These are phyloP conservation scores for Cinnamomum micranthum DNA, from an alignment of 164 flowering plant species.

Conservation along the genomic window DNA sequence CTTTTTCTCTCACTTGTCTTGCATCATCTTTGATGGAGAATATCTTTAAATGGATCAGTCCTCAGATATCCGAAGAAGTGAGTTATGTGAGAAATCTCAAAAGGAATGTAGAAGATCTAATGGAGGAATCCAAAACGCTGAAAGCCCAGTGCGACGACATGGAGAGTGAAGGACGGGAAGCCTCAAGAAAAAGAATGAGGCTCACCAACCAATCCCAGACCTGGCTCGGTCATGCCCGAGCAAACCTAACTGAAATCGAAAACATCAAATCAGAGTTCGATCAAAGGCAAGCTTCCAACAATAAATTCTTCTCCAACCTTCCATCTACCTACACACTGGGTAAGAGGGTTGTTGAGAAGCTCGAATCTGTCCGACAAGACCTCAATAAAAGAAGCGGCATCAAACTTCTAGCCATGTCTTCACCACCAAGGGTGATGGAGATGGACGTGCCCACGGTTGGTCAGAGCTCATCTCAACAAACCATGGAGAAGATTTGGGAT, in stretches of 20 bases:
- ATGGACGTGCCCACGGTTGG: neutral
- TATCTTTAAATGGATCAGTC: no score
- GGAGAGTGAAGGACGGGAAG: neutral
- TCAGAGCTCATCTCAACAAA: neutral
- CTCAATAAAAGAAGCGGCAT: slow-evolving; percentile 3
- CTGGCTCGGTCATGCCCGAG: slow-evolving; percentile 1
- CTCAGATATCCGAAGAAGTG: neutral
- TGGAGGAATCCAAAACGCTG: neutral
- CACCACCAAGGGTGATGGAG: slow-evolving; percentile 3
- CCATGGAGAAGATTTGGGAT: slow-evolving; percentile 1
- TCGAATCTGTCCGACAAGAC: neutral
- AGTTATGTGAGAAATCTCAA: neutral
- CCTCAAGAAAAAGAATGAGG: neutral
- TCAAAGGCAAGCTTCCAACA: neutral
- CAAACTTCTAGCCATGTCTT: slow-evolving; percentile 6
- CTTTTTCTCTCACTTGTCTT: no score
- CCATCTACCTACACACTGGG: slow-evolving; percentile 18
- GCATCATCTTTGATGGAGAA: no score
- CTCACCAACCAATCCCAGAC: neutral
- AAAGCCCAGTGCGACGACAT: neutral
- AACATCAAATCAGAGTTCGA: neutral
- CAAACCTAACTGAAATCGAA: neutral
- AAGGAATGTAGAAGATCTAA: neutral
- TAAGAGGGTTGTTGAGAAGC: neutral
- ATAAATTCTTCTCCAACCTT: slow-evolving; percentile 9